These are phyloP conservation scores for Entelexis paramagnoliae DNA, from an alignment of 1,139 yeast genomes.

Conservation along the genomic window DNA sequence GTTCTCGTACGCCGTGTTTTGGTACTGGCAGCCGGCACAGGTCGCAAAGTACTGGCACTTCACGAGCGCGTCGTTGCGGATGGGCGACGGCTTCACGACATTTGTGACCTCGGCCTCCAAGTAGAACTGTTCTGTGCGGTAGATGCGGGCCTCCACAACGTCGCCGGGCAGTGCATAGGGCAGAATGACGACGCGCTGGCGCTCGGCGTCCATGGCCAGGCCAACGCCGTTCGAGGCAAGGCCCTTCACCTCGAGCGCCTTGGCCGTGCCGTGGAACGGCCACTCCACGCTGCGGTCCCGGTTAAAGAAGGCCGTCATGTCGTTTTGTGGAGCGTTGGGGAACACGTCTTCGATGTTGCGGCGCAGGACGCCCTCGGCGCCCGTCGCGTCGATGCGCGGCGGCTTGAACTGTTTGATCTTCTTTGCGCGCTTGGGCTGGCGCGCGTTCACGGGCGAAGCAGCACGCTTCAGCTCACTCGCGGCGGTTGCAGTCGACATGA, in stretches of 20 bases:
- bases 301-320: slow-evolving; percentile 55
- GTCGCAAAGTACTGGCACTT: slow-evolving; percentile 66
- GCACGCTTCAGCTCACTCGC: slow-evolving; percentile 8
- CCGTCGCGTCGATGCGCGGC: slow-evolving; percentile 54
- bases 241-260: slow-evolving; percentile 44
- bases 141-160: slow-evolving; percentile 53
- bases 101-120: slow-evolving; percentile 65
- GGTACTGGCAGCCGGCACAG: slow-evolving; percentile 92
- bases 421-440: slow-evolving; percentile 2
- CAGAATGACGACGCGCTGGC: slow-evolving; percentile 38
- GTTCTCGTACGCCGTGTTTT: slow-evolving; percentile 57
- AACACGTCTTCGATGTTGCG: slow-evolving; percentile 60
- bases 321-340: slow-evolving; percentile 41
- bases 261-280: slow-evolving; percentile 50
- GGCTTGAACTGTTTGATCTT: slow-evolving; percentile 42
- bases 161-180: slow-evolving; percentile 92
- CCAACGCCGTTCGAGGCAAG: slow-evolving; percentile 63
- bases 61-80: slow-evolving; percentile 47
- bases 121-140: slow-evolving; percentile 65
- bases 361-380: slow-evolving; percentile 71
- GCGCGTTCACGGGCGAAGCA: background rate
- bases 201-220: slow-evolving; percentile 28
- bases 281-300: slow-evolving; percentile 42
- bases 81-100: slow-evolving; percentile 39
- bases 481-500: slow-evolving; percentile 4